Base-by-base conservation (phyloP, 306 rosid genomes). In the Fagus crenata region DNA sequence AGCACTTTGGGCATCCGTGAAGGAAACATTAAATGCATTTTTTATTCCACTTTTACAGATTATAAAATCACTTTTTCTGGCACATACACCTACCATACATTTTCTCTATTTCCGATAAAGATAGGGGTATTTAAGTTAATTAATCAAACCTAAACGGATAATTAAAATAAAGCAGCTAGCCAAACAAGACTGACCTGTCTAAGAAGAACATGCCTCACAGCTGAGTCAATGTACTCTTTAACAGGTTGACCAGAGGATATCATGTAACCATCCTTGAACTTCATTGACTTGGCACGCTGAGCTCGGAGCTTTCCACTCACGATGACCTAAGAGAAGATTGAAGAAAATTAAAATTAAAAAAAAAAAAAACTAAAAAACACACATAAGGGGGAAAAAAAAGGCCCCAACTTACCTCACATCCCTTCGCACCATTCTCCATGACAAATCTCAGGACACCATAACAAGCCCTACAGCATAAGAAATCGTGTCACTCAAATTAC, bases 381-480 rank as follows among this genome's bases (percentile, higher is more conserved):
- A 8, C 31, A 2, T 8, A 58, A 22, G 40, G 28, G 28, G 28
- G 4, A 6, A 14, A 33, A 58, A 60, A 54, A 63, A 5, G 33
- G 17, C 15, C 37, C 35, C 1, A 46, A 74, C 81, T 37, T 15
- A 90, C 93, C 93, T 89, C 91, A 0, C 95, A 89, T 73, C 93
- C 98, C 75, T 91, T 91, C 31, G 97, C 92, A 13, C 96, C 95
- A 79, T 88, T 91, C 81, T 93, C 98, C 92, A 93, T 88, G 67
- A 91, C 89, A 63, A 91, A 89, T 67, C 93, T 85, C 54, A 87
- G 77, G 37, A 93, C 97, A 87, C 97, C 98, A 83, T 93, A 88
- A 82, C 96, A 93, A 40, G 96, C 96, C 87, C 98, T 93, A 74
- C 53, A 77, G 69, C 12, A 43, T 43, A 17, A 32, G 9, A 69